Base-by-base conservation (phyloP, 148 eudicot genomes). In the Camellia japonica region DNA sequence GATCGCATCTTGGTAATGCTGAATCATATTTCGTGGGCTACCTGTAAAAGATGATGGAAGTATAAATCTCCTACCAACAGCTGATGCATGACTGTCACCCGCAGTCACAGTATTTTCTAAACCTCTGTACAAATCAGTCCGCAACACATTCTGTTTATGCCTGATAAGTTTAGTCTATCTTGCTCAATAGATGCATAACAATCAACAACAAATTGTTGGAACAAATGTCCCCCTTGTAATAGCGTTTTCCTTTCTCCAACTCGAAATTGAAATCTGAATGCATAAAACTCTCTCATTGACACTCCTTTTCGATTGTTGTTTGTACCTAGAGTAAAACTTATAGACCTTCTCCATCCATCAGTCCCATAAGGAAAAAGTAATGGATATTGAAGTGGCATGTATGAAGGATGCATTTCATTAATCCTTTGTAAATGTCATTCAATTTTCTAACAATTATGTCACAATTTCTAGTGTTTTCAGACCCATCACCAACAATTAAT, bases 151-250 rank as follows among this genome's bases (percentile, higher is more conserved):
- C 2, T 68, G 72, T 11, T 68, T 41, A 19, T n/a, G 3, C 51
- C 3, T 42, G 7, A 43, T 3, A 41, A 13, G 4, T 43, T 68
- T 18, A 68, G 19, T 6, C 9, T 16, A 44, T 44, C 8, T 42
- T 68, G 72, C 51, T 68, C 72, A 42, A 68, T 68, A 7, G 51
- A 52, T 11, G 72, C 72, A 68, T 68, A 68, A 42, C 51, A 68
- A 68, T 68, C 51, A 41, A 68, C 20, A 2, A 46, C 73, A 43
- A 68, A 68, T 42, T 68, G 15, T 68, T 68, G 72, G 51, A 19
- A 68, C 5, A 68, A 68, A 41, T 51, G 18, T 0, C 72, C 72
- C 11, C 72, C 72, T 68, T 43, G 72, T 2, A 68, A 19, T 41
- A 68, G 19, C 15, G 30, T 68, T 15, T 30, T 30, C 38, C 38